These are phyloP conservation scores for Penicillium hesseltinei DNA, from an alignment of 2,329 filamentous ascomycete genomes.

Conservation along the genomic window DNA sequence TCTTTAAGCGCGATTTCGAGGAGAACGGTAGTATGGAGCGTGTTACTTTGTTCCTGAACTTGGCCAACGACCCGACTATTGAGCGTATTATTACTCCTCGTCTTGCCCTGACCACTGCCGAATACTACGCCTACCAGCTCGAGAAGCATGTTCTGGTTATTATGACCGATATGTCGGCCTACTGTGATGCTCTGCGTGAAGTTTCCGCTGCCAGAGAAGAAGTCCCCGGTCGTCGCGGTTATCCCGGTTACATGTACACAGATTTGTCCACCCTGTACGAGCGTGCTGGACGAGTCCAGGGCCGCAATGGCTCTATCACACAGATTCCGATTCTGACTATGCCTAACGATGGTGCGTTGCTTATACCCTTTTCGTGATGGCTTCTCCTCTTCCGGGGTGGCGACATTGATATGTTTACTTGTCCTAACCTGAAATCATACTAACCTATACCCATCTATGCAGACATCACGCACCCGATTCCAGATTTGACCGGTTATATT, in stretches of 20 bases:
- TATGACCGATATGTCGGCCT: conserved; percentile 94
- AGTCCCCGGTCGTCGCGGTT: conserved; percentile 98
- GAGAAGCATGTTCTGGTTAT: conserved; percentile 99
- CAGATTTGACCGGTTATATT: conserved; percentile 97
- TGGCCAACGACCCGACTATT: conserved; percentile 98
- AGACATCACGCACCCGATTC: conserved; percentile 80
- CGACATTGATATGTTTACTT: too few relatives aligned
- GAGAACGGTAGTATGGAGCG: conserved; percentile 99
- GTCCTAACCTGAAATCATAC: too few relatives aligned
- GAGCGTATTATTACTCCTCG: conserved; percentile 99
- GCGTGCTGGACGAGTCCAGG: conserved; percentile 93
- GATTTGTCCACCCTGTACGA: conserved; percentile 99
- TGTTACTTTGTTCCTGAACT: conserved; percentile 95
- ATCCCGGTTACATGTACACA: conserved; percentile 99
- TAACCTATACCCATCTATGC: too few relatives aligned
- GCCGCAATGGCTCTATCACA: conserved; percentile 96
- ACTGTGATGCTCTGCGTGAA: conserved; percentile 98
- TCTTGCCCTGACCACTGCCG: conserved; percentile 94
- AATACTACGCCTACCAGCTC: conserved; percentile 99
- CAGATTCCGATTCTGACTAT: conserved; percentile 99
- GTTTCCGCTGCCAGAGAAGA: conserved; percentile 97
- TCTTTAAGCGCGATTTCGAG: conserved; percentile 98
- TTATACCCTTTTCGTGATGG: too few relatives aligned
- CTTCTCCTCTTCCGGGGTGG: too few relatives aligned
- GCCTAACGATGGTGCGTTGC: conserved; percentile 80